These are phyloP conservation scores for Haematococcus lacustris DNA, from an alignment of 139 green algal genomes.

Conservation along the genomic window DNA sequence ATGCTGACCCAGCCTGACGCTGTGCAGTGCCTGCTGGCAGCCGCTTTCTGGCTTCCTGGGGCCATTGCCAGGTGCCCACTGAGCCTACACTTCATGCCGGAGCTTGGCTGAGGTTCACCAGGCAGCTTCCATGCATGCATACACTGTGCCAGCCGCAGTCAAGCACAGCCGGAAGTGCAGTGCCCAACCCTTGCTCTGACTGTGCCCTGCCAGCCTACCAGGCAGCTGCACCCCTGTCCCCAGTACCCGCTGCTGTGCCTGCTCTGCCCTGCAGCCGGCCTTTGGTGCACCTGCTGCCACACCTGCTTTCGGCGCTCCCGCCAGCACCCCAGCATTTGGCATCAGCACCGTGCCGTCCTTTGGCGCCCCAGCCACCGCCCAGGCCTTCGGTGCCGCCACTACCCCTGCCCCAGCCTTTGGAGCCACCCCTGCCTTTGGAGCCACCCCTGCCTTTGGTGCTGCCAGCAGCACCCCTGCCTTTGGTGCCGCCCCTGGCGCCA, in stretches of 20 bases:
- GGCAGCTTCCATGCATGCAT: not conserved
- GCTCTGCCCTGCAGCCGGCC: not conserved
- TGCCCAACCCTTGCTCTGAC: not conserved
- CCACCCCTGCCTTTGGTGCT: slow-evolving; percentile 31
- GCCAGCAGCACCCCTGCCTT: too few relatives aligned
- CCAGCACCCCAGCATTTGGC: slow-evolving; percentile 31
- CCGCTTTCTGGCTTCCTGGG: too few relatives aligned
- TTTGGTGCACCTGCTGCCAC: slow-evolving; percentile 19
- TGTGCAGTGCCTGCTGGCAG: too few relatives aligned
- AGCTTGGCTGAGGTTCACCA: not conserved
- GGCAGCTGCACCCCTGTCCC: too few relatives aligned
- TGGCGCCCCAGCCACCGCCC: not conserved
- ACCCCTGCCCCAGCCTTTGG: slow-evolving; percentile 8
- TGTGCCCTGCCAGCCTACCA: not conserved
- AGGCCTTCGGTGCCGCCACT: slow-evolving; percentile 42
- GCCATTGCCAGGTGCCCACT: too few relatives aligned
- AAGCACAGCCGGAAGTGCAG: not conserved
- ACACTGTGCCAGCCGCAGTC: not conserved
- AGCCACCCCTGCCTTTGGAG: slow-evolving; percentile 42
- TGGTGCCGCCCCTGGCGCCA: slow-evolving; percentile 5
- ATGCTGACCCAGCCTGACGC: too few relatives aligned
- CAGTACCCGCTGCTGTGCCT: too few relatives aligned
- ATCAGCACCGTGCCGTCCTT: slow-evolving; percentile 22
- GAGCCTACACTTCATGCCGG: not conserved
- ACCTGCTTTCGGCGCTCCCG: slow-evolving; percentile 6